Percentiles rank a stretch among this genome's conserved stretches.
phyloP scores from a whole-genome alignment of 1,284 basidiomycete species.

The Mycena sp. region DNA sequence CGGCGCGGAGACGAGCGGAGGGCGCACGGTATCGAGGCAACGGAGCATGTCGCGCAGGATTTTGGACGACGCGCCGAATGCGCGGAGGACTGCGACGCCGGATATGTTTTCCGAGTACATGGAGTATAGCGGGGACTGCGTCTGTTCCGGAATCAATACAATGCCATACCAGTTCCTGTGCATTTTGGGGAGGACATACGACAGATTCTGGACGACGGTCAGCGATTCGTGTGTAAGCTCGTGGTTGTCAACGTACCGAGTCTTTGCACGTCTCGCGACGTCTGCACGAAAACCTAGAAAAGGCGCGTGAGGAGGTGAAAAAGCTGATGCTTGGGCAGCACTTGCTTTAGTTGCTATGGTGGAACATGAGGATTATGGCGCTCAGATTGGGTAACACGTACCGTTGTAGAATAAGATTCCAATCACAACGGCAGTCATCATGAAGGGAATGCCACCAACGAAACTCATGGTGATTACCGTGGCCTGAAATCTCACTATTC shows the following conservation, averaged over 20 bases:
- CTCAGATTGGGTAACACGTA: too few relatives aligned
- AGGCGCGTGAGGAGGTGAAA: not conserved
- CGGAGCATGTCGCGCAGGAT: slow-evolving; percentile 78
- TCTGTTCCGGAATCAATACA: slow-evolving; percentile 38
- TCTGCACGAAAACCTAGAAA: slow-evolving; percentile 68
- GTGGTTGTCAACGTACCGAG: slow-evolving; percentile 53
- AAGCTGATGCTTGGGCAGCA: too few relatives aligned
- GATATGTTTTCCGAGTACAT: slow-evolving; percentile 83
- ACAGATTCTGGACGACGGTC: slow-evolving; percentile 67
- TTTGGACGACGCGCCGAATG: slow-evolving; percentile 78
- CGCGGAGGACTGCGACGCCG: slow-evolving; percentile 76
- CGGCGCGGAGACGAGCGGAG: not conserved
- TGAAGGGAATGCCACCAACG: slow-evolving; percentile 72
- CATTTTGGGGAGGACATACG: slow-evolving; percentile 8
- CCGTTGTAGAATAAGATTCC: slow-evolving; percentile 63
- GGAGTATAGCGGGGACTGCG: slow-evolving; percentile 81
- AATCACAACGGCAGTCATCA: slow-evolving; percentile 60
- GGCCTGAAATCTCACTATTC: slow-evolving; percentile 44
- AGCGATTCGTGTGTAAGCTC: not conserved
- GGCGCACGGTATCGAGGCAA: slow-evolving; percentile 69
- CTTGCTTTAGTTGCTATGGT: too few relatives aligned
- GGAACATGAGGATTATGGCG: too few relatives aligned
- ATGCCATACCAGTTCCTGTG: too few relatives aligned
- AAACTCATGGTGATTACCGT: slow-evolving; percentile 67
- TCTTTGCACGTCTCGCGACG: slow-evolving; percentile 77